Conservation (phyloP, 2,329 filamentous ascomycete species). For the Chrysoporthe austroafricana region DNA sequence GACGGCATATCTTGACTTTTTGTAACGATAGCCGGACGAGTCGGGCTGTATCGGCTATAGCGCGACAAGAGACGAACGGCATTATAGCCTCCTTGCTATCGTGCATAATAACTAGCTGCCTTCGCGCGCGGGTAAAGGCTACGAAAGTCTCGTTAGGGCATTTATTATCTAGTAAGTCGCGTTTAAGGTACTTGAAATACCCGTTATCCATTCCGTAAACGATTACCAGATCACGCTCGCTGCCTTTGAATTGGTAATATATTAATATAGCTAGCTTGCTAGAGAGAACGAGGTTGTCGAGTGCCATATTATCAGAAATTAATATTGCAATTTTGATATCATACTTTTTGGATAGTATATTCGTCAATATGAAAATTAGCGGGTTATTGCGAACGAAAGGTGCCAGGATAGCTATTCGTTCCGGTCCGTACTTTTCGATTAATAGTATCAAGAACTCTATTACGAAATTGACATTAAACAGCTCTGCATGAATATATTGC, state of each 20-base stretch:
- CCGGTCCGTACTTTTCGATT: slow-evolving; percentile 32
- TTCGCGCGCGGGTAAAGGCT: slow-evolving; percentile 36
- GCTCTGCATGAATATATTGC: slow-evolving; percentile 31
- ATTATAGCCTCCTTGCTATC: slow-evolving; percentile 29
- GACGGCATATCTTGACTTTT: neutral
- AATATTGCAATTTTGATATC: slow-evolving; percentile 33
- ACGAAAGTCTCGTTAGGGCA: slow-evolving; percentile 39
- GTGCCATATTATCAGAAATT: slow-evolving; percentile 32
- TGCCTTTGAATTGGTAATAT: slow-evolving; percentile 41
- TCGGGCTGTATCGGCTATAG: neutral
- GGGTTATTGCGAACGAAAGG: slow-evolving; percentile 26
- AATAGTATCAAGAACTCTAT: slow-evolving; percentile 30
- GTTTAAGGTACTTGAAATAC: slow-evolving; percentile 34
- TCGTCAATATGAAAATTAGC: slow-evolving; percentile 26
- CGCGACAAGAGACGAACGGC: slow-evolving; percentile 31
- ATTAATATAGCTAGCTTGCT: slow-evolving; percentile 39
- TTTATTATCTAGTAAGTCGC: slow-evolving; percentile 35
- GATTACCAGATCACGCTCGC: slow-evolving; percentile 38
- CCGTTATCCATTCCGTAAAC: slow-evolving; percentile 34
- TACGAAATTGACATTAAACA: slow-evolving; percentile 23
- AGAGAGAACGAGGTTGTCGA: slow-evolving; percentile 34
- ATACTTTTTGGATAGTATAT: slow-evolving; percentile 25
- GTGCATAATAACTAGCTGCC: slow-evolving; percentile 38
- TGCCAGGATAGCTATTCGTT: slow-evolving; percentile 29
- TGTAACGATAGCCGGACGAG: neutral